Percentiles rank a stretch among this genome's conserved stretches.
Conservation (phyloP, 2,329 filamentous ascomycete species). For the Neocatenulostroma microsporum region DNA sequence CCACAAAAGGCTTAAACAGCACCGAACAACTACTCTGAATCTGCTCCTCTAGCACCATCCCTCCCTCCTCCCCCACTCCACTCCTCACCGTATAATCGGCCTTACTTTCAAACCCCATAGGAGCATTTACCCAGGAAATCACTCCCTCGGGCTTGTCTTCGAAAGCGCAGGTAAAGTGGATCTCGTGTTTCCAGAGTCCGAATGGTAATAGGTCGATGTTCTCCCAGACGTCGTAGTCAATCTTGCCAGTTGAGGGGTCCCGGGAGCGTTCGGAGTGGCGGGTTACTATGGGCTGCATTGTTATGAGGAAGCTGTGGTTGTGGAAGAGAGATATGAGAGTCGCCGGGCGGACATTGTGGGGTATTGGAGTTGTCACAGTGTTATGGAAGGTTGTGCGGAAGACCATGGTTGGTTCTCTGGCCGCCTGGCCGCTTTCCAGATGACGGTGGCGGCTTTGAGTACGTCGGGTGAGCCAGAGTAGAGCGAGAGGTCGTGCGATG, state of each 20-base stretch:
- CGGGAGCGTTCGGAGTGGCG: conserved; percentile 5
- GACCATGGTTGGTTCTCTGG: too few species aligned
- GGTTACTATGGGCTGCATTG: conserved; percentile 14
- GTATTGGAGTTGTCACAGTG: conserved; percentile 9
- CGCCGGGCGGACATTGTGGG: conserved; percentile 6
- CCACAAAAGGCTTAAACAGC: conserved; percentile 10
- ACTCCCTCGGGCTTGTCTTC: conserved; percentile 10
- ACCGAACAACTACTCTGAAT: conserved; percentile 8
- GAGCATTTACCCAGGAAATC: conserved; percentile 7
- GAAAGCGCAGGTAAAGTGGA: conserved; percentile 13
- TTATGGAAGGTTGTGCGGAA: conserved; percentile 7
- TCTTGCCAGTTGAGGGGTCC: conserved; percentile 6
- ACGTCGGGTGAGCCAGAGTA: too few species aligned
- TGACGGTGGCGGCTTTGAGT: too few species aligned
- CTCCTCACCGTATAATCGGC: conserved; percentile 9
- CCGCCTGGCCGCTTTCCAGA: too few species aligned
- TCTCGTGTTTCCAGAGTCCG: conserved; percentile 14
- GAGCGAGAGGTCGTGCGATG: too few species aligned
- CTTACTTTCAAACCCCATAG: conserved; percentile 8
- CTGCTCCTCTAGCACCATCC: conserved; percentile 10
- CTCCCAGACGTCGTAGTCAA: conserved; percentile 15
- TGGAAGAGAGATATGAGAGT: conserved; percentile 12
- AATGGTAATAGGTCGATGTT: conserved; percentile 13
- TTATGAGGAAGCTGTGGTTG: conserved; percentile 15
- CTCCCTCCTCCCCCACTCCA: conserved; percentile 2